Evolutionary conservation across 345 rosid genomes (phyloP).

Genomic region (Citrus cavaleriei): DNA sequence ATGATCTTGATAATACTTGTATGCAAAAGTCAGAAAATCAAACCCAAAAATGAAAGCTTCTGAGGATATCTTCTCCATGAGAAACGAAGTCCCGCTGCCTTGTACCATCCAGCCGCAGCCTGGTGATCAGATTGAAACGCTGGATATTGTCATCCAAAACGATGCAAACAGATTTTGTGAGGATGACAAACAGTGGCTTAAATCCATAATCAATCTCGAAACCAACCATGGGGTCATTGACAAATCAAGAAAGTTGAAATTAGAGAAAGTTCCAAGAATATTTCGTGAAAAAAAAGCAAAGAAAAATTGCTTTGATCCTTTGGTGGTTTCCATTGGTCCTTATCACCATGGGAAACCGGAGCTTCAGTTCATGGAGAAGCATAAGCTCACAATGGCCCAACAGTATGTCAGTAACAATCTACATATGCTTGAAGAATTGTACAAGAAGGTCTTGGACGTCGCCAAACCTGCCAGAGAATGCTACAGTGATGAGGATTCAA

Average conservation of each 20-base stretch:
- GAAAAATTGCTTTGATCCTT: slow-evolving; percentile 12
- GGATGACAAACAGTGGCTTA: not conserved
- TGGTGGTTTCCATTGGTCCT: slow-evolving; percentile 22
- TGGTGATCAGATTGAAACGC: not conserved
- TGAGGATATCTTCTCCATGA: not conserved
- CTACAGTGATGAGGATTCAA: not conserved
- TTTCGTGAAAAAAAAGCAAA: not conserved
- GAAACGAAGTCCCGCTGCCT: not conserved
- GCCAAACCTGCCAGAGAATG: not conserved
- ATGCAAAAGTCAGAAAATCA: not conserved
- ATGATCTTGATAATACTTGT: not conserved
- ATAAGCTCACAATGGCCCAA: not conserved
- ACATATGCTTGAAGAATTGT: not conserved
- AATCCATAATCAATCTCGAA: not conserved
- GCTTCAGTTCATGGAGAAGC: not conserved
- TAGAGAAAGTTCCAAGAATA: slow-evolving; percentile 4
- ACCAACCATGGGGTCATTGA: not conserved
- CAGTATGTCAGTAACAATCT: not conserved
- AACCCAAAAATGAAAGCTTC: not conserved
- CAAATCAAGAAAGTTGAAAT: not conserved
- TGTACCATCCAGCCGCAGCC: not conserved
- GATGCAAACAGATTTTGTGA: not conserved
- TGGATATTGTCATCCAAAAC: not conserved
- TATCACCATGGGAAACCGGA: slow-evolving; percentile 10
- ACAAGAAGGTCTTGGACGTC: not conserved